Conservation (phyloP, 495 filamentous ascomycete species). For the Xylaria grammica region DNA sequence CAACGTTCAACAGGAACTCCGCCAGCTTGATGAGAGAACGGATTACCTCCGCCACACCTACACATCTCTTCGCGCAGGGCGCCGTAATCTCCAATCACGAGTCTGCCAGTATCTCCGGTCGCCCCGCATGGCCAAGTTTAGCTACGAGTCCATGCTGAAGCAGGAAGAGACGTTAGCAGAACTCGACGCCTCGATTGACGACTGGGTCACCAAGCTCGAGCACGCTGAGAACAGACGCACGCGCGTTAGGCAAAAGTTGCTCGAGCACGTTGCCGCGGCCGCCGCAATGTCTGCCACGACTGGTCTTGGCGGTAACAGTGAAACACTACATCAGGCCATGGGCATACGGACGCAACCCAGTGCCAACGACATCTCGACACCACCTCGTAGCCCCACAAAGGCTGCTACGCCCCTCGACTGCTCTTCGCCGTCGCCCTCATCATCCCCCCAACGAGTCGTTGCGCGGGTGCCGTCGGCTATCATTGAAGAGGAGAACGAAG, state of each 20-base stretch:
- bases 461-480: conserved; percentile 56
- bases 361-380: conserved; percentile 52
- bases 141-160: conserved; percentile 69
- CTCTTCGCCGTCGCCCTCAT: conserved; percentile 42
- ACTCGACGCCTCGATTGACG: conserved; percentile 74
- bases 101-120: conserved; percentile 72
- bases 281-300: conserved; percentile 45
- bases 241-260: conserved; percentile 73
- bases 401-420: conserved; percentile 33
- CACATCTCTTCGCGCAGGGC: conserved; percentile 67
- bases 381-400: conserved; percentile 54
- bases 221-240: conserved; percentile 75
- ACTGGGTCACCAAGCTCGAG: conserved; percentile 75
- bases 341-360: conserved; percentile 43
- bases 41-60: conserved; percentile 75
- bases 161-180: conserved; percentile 76
- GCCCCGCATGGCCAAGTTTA: conserved; percentile 66
- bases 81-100: conserved; percentile 69
- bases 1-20: conserved; percentile 61
- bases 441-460: conserved; percentile 48
- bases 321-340: conserved; percentile 48
- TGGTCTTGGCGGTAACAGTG: conserved; percentile 42
- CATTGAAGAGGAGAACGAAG: conserved; percentile 49
- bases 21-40: conserved; percentile 70
- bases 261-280: conserved; percentile 74